These are phyloP conservation scores for Herpetospermum pedunculosum DNA, from an alignment of 306 rosid species.

Conservation along the genomic window DNA sequence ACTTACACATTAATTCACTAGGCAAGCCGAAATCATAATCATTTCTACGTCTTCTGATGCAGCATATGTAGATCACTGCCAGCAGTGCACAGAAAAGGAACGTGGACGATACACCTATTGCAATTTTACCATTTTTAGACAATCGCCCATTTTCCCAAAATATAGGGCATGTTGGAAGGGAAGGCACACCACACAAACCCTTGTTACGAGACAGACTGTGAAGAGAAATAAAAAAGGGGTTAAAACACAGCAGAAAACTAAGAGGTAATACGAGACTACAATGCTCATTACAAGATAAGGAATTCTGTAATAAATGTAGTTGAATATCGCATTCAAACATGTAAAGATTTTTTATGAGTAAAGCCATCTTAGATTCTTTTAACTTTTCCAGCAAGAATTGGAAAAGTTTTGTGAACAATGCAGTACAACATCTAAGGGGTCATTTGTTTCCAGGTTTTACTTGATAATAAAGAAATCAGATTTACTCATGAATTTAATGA, in stretches of 20 bases:
- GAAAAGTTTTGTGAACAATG: background rate
- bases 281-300: background rate
- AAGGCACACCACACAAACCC: slow-evolving; percentile 75
- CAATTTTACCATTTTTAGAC: slow-evolving; percentile 66
- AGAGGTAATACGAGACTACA: background rate
- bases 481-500: background rate
- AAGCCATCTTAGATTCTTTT: background rate
- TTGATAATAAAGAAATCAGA: background rate
- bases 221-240: background rate
- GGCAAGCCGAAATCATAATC: slow-evolving; percentile 88
- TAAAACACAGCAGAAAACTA: background rate
- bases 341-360: background rate
- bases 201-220: slow-evolving; percentile 70
- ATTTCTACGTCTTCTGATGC: slow-evolving; percentile 60
- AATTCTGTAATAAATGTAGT: background rate
- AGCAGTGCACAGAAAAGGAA: slow-evolving; percentile 44
- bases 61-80: slow-evolving; percentile 45
- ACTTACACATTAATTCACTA: slow-evolving; percentile 78
- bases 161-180: slow-evolving; percentile 63
- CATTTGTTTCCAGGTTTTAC: background rate
- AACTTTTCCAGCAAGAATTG: background rate
- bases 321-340: background rate
- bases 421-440: background rate
- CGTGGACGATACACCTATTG: slow-evolving; percentile 49
- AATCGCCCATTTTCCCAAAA: slow-evolving; percentile 80